These are phyloP conservation scores for Tetrahymena malaccensis DNA, from an alignment of 73 alveolate genomes.

Conservation along the genomic window DNA sequence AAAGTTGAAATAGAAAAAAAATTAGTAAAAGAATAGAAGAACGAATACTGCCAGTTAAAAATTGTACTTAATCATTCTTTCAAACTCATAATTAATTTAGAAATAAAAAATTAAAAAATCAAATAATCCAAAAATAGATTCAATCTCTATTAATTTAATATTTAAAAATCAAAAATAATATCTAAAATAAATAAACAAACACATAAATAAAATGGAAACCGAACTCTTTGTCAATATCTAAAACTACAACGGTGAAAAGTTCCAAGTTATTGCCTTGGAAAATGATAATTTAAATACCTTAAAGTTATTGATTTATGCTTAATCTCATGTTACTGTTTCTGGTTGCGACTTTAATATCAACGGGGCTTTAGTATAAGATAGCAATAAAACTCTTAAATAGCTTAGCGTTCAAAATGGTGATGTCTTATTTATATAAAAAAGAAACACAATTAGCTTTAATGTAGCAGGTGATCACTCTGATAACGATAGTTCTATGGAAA, in stretches of 20 bases:
- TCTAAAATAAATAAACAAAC: background rate
- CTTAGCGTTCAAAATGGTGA: background rate
- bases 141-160: background rate
- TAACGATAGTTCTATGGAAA: background rate
- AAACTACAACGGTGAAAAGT: background rate
- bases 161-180: background rate
- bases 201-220: background rate
- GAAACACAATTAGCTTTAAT: background rate
- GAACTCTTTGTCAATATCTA: background rate
- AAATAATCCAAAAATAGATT: background rate
- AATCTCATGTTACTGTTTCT: background rate
- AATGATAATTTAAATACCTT: background rate
- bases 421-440: background rate
- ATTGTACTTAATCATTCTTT: background rate
- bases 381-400: background rate
- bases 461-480: background rate
- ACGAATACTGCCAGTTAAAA: background rate
- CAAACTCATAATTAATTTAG: background rate
- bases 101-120: background rate
- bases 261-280: background rate
- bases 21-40: background rate
- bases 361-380: background rate
- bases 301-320: background rate
- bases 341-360: background rate
- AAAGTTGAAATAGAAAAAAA: background rate